Conservation (phyloP, 768 basidiomycete species). For the Tricholoma matsutake region DNA sequence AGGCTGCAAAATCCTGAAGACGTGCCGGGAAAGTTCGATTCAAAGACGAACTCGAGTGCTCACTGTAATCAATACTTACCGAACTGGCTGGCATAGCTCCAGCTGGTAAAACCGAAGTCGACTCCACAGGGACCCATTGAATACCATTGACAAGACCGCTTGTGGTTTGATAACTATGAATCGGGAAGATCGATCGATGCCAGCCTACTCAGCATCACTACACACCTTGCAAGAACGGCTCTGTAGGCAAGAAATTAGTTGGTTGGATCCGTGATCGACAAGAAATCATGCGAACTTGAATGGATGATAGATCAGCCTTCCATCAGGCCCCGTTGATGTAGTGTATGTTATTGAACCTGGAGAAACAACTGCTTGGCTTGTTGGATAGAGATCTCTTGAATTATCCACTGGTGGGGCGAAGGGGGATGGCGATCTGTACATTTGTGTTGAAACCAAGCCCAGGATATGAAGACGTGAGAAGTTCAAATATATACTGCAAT, state of each 20-base stretch:
- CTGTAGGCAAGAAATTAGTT: conserved; percentile 34
- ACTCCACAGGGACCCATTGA: conserved; percentile 69
- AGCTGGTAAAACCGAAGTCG: conserved; percentile 54
- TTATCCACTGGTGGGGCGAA: conserved; percentile 16
- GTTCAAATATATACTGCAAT: not conserved
- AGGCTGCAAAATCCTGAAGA: conserved; percentile 54
- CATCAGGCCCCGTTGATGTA: conserved; percentile 59
- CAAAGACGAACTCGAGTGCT: conserved; percentile 9
- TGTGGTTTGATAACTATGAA: conserved; percentile 65
- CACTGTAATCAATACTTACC: conserved; percentile 33
- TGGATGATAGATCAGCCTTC: conserved; percentile 61
- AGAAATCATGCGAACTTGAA: conserved; percentile 55
- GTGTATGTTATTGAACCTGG: conserved; percentile 76
- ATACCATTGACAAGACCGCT: conserved; percentile 66
- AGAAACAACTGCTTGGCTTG: conserved; percentile 30
- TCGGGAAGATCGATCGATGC: conserved; percentile 19
- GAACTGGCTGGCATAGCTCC: conserved; percentile 59
- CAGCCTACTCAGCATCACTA: conserved; percentile 6
- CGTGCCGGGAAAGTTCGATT: conserved; percentile 4
- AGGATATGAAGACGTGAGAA: not conserved
- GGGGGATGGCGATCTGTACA: conserved; percentile 34
- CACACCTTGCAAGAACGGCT: conserved; percentile 72
- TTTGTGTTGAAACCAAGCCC: conserved; percentile 14
- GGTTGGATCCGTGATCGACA: conserved; percentile 14
- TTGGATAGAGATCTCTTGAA: conserved; percentile 14